Evolutionary conservation across 129 eudicot genomes (phyloP), one percentile per base, ranked within the genome.

Genomic region (Ambrosia trifida): DNA sequence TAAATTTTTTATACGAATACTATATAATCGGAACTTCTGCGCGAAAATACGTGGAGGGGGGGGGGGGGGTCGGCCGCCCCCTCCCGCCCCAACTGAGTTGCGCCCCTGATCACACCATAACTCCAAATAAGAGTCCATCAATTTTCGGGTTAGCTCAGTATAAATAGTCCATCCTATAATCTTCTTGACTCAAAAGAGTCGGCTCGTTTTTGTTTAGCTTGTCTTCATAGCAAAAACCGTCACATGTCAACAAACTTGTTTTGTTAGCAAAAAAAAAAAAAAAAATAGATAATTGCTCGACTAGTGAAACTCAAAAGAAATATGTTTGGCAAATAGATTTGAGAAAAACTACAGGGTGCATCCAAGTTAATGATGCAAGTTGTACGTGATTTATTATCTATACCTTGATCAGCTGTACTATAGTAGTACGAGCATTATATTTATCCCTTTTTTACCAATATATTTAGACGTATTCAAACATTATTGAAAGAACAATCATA

Each of bases 401-500:
- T 49, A 63, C 41, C 11, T 63, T 20, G 14, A 64, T 64, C n/a
- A n/a, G n/a, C 45, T 52, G 72, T 74, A 74, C 66, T 51, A 5
- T n/a, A 10, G 46, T 16, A 8, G 58, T 74, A 52, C 79, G 14
- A 65, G 11, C 35, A 56, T 30, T 64, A 24, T 64, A 24, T 64
- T 7, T 3, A 10, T 1, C 1, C 10, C 3, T 28, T 24, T 11
- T 3, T 32, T 57, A 32, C 50, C 35, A 45, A 38, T 40, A 46
- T 46, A 18, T 59, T 28, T 61, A 49, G 9, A 57, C 33, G 52
- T 20, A 47, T 53, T 76, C 52, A 76, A 68, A 33, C 69, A 44
- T 32, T 58, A 57, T 44, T 57, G 43, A 5, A 58, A 58, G 5
- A 68, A 38, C 44, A 76, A 76, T 60, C 20, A 76, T 68, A 58